A percentile compares a stretch with the other conserved stretches of the same genome.
Evolutionary conservation across 192 early-diverging fungal species (phyloP).

Genomic region (Gryganskiella cystojenkinii): DNA sequence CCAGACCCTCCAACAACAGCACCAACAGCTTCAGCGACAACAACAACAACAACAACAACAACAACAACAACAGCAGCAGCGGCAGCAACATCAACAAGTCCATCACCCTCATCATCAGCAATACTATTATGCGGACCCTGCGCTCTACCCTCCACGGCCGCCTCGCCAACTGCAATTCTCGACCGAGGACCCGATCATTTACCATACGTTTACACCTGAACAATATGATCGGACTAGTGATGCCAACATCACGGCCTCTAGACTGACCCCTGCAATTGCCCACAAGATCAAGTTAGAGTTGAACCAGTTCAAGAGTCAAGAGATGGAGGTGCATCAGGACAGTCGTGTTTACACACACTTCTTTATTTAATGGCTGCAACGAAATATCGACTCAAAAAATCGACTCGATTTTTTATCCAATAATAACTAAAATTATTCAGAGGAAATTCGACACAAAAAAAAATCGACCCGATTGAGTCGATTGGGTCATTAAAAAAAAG

Average conservation of each 20-base stretch:
- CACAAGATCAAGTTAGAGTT: constrained; percentile 92
- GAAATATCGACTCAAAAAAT: too few species aligned
- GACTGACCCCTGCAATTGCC: constrained; percentile 86
- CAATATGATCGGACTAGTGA: constrained; percentile 94
- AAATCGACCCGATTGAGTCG: too few species aligned
- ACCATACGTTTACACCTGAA: constrained; percentile 73
- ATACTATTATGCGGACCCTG: constrained; percentile 29
- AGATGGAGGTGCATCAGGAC: constrained; percentile 91
- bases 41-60: constrained; percentile 1
- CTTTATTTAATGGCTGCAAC: constrained; percentile 74
- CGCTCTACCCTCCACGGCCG: constrained; percentile 30
- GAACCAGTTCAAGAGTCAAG: constrained; percentile 92
- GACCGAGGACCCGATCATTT: constrained; percentile 58
- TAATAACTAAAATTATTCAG: not conserved
- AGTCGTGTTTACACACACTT: constrained; percentile 78
- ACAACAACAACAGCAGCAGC: constrained; percentile 16
- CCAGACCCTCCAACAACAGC: not conserved
- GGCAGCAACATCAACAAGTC: not conserved
- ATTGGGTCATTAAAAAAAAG: too few species aligned
- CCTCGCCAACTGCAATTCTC: constrained; percentile 59
- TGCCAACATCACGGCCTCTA: constrained; percentile 79
- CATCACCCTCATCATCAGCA: constrained; percentile 9
- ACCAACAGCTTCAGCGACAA: not conserved
- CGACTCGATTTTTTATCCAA: too few species aligned
- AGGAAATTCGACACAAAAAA: not conserved